Conservation (phyloP, 1,284 basidiomycete species). For the Stereum hirsutum region DNA sequence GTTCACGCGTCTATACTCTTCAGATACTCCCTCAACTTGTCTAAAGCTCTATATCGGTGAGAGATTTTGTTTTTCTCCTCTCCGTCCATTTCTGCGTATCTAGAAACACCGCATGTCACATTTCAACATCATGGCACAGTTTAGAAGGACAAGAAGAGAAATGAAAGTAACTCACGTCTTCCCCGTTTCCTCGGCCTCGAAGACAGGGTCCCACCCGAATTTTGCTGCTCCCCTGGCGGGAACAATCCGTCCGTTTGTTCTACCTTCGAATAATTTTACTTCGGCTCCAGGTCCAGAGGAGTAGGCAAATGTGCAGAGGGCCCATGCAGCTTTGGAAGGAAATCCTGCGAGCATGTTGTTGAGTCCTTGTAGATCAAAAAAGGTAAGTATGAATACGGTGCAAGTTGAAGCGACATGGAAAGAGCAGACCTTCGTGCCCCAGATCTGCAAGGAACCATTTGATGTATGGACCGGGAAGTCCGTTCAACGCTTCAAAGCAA, state of each 20-base stretch:
- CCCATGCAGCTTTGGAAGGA: slow-evolving; percentile 72
- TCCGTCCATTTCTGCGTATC: slow-evolving; percentile 91
- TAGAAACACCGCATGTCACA: slow-evolving; percentile 21
- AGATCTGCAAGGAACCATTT: slow-evolving; percentile 81
- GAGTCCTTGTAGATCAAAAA: slow-evolving; percentile 43
- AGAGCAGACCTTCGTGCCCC: slow-evolving; percentile 66
- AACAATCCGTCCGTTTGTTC: slow-evolving; percentile 85
- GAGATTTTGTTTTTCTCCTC: slow-evolving; percentile 86
- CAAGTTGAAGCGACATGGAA: background rate
- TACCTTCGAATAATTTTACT: slow-evolving; percentile 87
- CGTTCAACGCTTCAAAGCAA: slow-evolving; percentile 82
- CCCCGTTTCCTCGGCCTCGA: slow-evolving; percentile 70
- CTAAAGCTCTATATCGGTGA: slow-evolving; percentile 84
- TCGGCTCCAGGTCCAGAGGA: slow-evolving; percentile 74
- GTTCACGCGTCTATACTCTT: slow-evolving; percentile 6
- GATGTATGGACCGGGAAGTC: slow-evolving; percentile 95
- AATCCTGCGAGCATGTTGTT: slow-evolving; percentile 87
- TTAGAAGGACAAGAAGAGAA: too few relatives aligned
- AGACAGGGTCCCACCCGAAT: slow-evolving; percentile 91
- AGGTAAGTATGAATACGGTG: background rate
- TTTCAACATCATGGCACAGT: too few relatives aligned
- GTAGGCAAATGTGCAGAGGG: slow-evolving; percentile 95
- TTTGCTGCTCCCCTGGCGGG: slow-evolving; percentile 68
- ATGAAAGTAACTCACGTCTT: slow-evolving; percentile 52
- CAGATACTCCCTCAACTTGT: slow-evolving; percentile 71